These are phyloP conservation scores for Brettanomyces naardenensis DNA, from an alignment of 805 yeast genomes.

Conservation along the genomic window DNA sequence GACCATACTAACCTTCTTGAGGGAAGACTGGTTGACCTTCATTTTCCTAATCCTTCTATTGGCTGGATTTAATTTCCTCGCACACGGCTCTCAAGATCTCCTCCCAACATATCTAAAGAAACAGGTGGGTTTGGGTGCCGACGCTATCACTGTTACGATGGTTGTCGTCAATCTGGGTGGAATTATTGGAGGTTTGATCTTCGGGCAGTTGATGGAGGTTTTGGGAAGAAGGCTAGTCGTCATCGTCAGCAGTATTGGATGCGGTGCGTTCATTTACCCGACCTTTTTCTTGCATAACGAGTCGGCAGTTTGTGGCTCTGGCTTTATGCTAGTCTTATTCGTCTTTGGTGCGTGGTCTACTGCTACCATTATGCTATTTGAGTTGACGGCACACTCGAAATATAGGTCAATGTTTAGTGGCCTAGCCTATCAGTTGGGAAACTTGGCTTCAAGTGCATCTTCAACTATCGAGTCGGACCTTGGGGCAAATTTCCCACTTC, in stretches of 20 bases:
- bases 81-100: slow-evolving; percentile 72
- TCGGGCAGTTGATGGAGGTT: slow-evolving; percentile 49
- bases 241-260: slow-evolving; percentile 38
- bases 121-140: slow-evolving; percentile 35
- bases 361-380: slow-evolving; percentile 59
- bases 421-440: slow-evolving; percentile 62
- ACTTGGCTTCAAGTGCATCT: slow-evolving; percentile 62
- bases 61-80: slow-evolving; percentile 67
- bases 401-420: slow-evolving; percentile 57
- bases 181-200: slow-evolving; percentile 50
- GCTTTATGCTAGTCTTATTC: slow-evolving; percentile 53
- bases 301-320: slow-evolving; percentile 44
- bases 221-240: slow-evolving; percentile 56
- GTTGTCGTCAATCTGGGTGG: slow-evolving; percentile 63
- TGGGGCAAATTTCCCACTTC: slow-evolving; percentile 52
- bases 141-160: slow-evolving; percentile 53
- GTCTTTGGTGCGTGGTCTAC: slow-evolving; percentile 76
- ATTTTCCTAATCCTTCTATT: slow-evolving; percentile 50
- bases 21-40: slow-evolving; percentile 52
- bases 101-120: slow-evolving; percentile 54
- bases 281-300: slow-evolving; percentile 39
- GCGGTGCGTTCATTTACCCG: slow-evolving; percentile 58
- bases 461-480: slow-evolving; percentile 63
- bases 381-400: slow-evolving; percentile 51
- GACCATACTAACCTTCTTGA: slow-evolving; percentile 29